Evolutionary conservation across 208 protist species (phyloP).

Genomic region (Wallacemonas sp.): DNA sequence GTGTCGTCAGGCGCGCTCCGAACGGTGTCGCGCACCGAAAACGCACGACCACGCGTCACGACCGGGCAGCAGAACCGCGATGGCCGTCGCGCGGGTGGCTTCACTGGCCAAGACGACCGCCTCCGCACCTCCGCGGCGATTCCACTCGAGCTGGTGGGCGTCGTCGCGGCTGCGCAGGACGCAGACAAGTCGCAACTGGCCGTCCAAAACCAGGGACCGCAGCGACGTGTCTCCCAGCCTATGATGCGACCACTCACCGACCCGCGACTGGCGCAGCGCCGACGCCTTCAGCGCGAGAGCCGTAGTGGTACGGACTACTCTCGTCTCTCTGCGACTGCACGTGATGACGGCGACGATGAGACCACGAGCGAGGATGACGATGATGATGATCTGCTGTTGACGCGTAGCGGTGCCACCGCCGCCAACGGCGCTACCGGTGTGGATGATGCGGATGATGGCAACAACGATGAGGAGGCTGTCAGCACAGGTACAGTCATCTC

Average conservation of each 20-base stretch:
- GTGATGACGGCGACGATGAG: neutral
- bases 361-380: neutral
- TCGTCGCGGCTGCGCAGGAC: neutral
- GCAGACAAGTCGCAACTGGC: too few species aligned
- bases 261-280: neutral
- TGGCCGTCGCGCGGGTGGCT: neutral
- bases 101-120: neutral
- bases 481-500: constrained; percentile 48
- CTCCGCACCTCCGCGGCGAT: neutral
- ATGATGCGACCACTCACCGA: neutral
- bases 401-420: too few species aligned
- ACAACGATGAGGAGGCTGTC: constrained; percentile 14
- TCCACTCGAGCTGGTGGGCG: neutral
- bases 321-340: neutral
- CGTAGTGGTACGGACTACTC: neutral
- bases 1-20: neutral
- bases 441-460: neutral
- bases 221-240: neutral
- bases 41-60: neutral
- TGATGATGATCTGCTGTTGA: neutral
- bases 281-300: neutral
- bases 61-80: too few species aligned
- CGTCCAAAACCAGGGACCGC: too few species aligned
- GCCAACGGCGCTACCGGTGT: neutral
- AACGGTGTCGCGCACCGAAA: neutral